A percentile compares a stretch with the other conserved stretches of the same genome.
Evolutionary conservation across 441 rosid species (phyloP).

Genomic region (Bocquillonia castaneifolia): DNA sequence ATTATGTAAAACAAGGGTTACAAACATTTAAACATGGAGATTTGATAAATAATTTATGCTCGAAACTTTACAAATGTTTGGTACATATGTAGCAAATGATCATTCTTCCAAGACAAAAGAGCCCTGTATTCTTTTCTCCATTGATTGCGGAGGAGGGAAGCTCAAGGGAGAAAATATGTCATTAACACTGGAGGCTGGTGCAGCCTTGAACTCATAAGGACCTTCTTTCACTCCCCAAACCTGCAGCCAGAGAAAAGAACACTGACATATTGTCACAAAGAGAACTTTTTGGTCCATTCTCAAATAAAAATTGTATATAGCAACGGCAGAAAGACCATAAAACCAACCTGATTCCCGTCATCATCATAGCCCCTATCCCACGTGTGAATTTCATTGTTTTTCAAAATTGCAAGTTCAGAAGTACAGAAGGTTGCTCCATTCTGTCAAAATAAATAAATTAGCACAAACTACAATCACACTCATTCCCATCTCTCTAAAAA

Average conservation of each 20-base stretch:
- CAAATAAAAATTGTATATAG: not conserved
- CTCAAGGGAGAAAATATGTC: constrained; percentile 55
- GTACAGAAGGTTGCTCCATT: constrained; percentile 33
- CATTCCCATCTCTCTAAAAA: not conserved
- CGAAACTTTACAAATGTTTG: constrained; percentile 21
- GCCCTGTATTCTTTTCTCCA: constrained; percentile 69
- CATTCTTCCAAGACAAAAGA: constrained; percentile 73
- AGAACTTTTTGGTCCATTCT: constrained; percentile 6
- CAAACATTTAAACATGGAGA: not conserved
- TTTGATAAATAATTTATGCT: not conserved
- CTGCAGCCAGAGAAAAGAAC: constrained; percentile 33
- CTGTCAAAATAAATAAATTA: constrained; percentile 13
- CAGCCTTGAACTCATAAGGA: constrained; percentile 87
- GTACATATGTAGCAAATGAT: constrained; percentile 14
- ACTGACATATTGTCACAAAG: not conserved
- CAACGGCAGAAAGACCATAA: not conserved
- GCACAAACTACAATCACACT: not conserved
- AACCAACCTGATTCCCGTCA: constrained; percentile 62
- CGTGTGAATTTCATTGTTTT: constrained; percentile 75
- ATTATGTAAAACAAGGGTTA: not conserved
- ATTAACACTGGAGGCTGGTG: constrained; percentile 51
- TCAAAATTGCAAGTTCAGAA: constrained; percentile 41
- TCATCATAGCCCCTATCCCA: constrained; percentile 90
- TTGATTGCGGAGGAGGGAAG: constrained; percentile 44
- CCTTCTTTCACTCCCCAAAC: constrained; percentile 82